Evolutionary conservation across 495 filamentous ascomycete genomes (phyloP).

Genomic region (Bryoglossum gracile): DNA sequence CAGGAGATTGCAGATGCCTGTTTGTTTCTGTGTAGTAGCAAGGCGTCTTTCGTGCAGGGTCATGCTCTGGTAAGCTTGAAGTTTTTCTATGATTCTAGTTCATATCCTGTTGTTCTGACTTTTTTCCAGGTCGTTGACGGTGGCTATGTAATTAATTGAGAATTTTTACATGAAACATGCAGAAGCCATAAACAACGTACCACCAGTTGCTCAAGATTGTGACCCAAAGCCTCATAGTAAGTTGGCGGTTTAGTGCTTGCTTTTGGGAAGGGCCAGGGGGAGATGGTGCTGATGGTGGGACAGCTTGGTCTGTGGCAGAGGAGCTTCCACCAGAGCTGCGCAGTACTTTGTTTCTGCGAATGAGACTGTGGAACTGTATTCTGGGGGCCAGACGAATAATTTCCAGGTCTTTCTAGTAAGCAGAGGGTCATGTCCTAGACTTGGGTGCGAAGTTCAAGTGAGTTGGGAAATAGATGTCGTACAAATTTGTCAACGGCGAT

Average conservation of each 20-base stretch:
- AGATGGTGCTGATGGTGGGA: too few relatives aligned
- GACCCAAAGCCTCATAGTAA: too few relatives aligned
- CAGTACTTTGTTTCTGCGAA: not conserved
- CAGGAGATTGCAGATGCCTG: slow-evolving; percentile 45
- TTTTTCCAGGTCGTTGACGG: slow-evolving; percentile 17
- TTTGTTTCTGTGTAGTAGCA: slow-evolving; percentile 41
- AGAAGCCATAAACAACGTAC: too few relatives aligned
- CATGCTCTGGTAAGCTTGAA: slow-evolving; percentile 33
- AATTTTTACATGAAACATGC: too few relatives aligned
- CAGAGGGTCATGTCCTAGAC: too few relatives aligned
- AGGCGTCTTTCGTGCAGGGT: slow-evolving; percentile 45
- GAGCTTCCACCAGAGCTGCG: not conserved
- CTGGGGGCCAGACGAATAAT: not conserved
- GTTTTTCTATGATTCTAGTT: not conserved
- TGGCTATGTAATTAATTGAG: slow-evolving; percentile 18
- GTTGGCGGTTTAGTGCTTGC: too few relatives aligned
- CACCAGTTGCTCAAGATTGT: too few relatives aligned
- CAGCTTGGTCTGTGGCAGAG: too few relatives aligned
- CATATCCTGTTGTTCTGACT: not conserved
- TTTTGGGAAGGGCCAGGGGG: too few relatives aligned
- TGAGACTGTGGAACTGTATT: not conserved
- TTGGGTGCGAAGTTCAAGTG: too few relatives aligned
- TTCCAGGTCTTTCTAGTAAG: slow-evolving; percentile 4
- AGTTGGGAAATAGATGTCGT: too few relatives aligned
- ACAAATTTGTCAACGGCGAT: too few relatives aligned